These are phyloP conservation scores for Plasmodium fragile DNA, from an alignment of 169 alveolate species.

Conservation along the genomic window DNA sequence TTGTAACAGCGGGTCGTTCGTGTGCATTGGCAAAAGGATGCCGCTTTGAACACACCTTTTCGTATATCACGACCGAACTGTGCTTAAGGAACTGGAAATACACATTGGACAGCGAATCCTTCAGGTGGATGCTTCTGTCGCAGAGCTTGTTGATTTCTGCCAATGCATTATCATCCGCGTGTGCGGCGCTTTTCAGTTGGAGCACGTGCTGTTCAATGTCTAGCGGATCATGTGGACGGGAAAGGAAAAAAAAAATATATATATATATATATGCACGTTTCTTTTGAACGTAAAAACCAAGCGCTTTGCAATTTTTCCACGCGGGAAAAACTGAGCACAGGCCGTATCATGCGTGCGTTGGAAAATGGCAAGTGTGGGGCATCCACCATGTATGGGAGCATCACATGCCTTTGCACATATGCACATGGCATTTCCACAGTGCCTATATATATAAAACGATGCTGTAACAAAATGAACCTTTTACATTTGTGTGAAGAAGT, in stretches of 20 bases:
- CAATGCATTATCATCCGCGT: background rate
- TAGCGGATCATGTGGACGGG: background rate
- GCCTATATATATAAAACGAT: background rate
- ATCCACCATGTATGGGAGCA: background rate
- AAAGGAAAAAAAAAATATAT: background rate
- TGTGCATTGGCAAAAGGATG: background rate
- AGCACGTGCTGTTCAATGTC: constrained; percentile 49
- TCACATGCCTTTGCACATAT: background rate
- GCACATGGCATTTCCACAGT: background rate
- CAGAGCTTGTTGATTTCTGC: constrained; percentile 39
- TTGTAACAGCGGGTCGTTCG: background rate
- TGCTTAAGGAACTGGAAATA: constrained; percentile 60
- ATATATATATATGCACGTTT: background rate
- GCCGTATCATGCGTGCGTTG: background rate
- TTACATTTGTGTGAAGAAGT: constrained; percentile 22
- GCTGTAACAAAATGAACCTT: constrained; percentile 41
- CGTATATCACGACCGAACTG: constrained; percentile 59
- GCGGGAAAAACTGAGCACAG: background rate
- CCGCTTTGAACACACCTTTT: constrained; percentile 25
- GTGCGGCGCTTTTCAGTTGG: background rate
- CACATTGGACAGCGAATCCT: constrained; percentile 32
- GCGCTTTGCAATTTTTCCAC: background rate
- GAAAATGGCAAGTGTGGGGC: background rate
- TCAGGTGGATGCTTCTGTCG: constrained; percentile 31
- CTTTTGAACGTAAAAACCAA: background rate